phyloP scores from a whole-genome alignment of 352 stramenopile genomes.

The Phytophthora pini region DNA sequence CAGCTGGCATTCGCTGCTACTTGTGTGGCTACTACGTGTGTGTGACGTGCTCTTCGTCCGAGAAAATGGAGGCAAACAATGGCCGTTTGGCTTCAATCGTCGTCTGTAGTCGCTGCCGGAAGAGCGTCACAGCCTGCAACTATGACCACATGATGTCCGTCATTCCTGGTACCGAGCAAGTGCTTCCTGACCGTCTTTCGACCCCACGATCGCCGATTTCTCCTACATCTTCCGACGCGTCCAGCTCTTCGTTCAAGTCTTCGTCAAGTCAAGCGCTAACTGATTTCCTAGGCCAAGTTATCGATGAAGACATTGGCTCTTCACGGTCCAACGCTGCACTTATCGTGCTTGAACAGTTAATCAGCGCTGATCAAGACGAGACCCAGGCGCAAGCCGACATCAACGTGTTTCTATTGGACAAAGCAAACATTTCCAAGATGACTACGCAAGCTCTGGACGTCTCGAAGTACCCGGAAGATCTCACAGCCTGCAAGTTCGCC shows the following conservation, averaged over 20 bases:
- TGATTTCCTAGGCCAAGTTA: slow-evolving; percentile 23
- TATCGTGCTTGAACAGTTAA: slow-evolving; percentile 30
- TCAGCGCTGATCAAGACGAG: slow-evolving; percentile 21
- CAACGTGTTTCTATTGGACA: slow-evolving; percentile 1
- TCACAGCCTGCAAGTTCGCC: slow-evolving; percentile 26
- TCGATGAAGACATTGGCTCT: slow-evolving; percentile 10
- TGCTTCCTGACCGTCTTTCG: slow-evolving; percentile 6
- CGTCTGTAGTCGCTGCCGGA: slow-evolving; percentile 32
- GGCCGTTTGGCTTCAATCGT: slow-evolving; percentile 31
- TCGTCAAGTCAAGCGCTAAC: slow-evolving; percentile 22
- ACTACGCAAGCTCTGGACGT: slow-evolving; percentile 26
- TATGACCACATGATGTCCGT: slow-evolving; percentile 34
- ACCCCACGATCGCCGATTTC: not conserved
- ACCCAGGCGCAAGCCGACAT: slow-evolving; percentile 13
- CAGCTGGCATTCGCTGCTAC: slow-evolving; percentile 31
- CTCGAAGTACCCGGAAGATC: slow-evolving; percentile 16
- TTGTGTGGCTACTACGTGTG: slow-evolving; percentile 44
- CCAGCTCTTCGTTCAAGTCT: not conserved
- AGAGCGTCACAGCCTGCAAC: slow-evolving; percentile 32
- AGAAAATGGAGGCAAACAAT: slow-evolving; percentile 44
- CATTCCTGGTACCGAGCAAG: slow-evolving; percentile 10
- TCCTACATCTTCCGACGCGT: slow-evolving; percentile 4
- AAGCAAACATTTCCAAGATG: not conserved
- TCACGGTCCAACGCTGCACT: slow-evolving; percentile 24
- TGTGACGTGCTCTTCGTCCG: slow-evolving; percentile 20